Conservation (phyloP, 106 monocot species). For the Allium cepa region DNA sequence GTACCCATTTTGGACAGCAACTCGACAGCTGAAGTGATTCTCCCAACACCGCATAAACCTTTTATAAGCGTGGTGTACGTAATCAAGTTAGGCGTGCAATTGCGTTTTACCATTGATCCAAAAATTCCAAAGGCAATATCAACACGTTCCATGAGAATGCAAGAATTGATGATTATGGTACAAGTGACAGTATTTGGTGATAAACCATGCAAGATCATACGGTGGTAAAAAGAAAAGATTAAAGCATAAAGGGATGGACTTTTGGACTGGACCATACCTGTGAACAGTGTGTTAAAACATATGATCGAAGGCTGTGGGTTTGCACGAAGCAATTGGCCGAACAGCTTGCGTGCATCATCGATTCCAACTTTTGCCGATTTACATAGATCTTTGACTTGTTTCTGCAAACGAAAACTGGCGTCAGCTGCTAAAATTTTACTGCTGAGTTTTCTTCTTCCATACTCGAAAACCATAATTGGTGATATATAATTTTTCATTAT, state of each 20-base stretch:
- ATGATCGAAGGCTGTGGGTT: constrained; percentile 11
- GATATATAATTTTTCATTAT: no score
- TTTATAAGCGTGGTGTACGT: constrained; percentile 26
- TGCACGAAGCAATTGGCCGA: constrained; percentile 5
- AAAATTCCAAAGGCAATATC: constrained; percentile 16
- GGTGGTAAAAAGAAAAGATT: constrained; percentile 1
- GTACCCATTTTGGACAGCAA: constrained; percentile 24
- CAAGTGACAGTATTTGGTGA: constrained; percentile 10
- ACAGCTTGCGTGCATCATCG: constrained; percentile 1
- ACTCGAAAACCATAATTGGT: no score
- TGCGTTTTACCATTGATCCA: constrained; percentile 10
- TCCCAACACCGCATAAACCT: constrained; percentile 18
- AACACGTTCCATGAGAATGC: constrained; percentile 8
- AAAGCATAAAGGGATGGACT: not conserved
- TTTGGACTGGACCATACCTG: not conserved
- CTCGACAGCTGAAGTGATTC: constrained; percentile 7
- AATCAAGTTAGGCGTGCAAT: constrained; percentile 17
- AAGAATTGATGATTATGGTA: constrained; percentile 12
- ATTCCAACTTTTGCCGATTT: not conserved
- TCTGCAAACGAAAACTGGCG: no score
- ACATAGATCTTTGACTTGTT: no score
- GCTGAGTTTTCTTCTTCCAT: no score
- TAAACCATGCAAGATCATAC: constrained; percentile 5
- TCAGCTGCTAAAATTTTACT: no score
- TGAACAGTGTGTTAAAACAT: constrained; percentile 8